Evolutionary conservation across 2,329 filamentous ascomycete genomes (phyloP), one percentile per base, ranked within the genome.

Genomic region (Lasiodiplodia citricola): DNA sequence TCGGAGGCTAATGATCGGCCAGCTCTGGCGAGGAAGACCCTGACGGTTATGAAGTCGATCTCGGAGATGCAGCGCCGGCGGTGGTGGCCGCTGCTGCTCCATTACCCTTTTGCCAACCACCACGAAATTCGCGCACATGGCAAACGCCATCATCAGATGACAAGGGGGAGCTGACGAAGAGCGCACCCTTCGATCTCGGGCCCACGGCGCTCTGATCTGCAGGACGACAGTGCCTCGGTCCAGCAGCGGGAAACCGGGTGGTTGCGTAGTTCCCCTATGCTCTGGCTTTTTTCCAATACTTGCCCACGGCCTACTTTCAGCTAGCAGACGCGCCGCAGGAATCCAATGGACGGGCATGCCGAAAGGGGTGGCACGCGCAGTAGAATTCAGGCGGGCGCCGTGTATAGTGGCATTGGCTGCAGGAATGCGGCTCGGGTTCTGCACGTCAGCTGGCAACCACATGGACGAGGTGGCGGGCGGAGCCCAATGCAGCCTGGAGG

Each of bases 141-240:
- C n/a, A 54, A 28, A 57, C 44, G 60, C 60, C 60, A 64, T 64
- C 60, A 38, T 52, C 44, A 64, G 44, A 64, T 37, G 60, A 64
- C 60, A 64, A n/a, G 44, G 44, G 44, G 44, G n/a, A 47, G 60
- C 44, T 64, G 44, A 64, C 47, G 60, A 52, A 52, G 28, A n/a
- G 51, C 3, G 2, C 25, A 47, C 28, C 31, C 60, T 31, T 52
- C 16, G 21, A 51, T 25, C 60, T 52, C 60, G 60, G 60, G 47
- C 47, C 60, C 25, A 16, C 28, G 18, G 57, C 60, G 60, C 44
- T 50, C 18, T 50, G 60, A 14, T 10, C 60, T 37, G 55, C n/a
- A 11, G 8, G 28, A 25, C 23, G 58, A 41, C 60, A 52, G 60
- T 37, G 60, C 60, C 60, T 52, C 60, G 60, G 60, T 23, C 60